Base-by-base conservation (phyloP, 2,329 filamentous ascomycete genomes). In the Daldinia eschscholtzii region DNA sequence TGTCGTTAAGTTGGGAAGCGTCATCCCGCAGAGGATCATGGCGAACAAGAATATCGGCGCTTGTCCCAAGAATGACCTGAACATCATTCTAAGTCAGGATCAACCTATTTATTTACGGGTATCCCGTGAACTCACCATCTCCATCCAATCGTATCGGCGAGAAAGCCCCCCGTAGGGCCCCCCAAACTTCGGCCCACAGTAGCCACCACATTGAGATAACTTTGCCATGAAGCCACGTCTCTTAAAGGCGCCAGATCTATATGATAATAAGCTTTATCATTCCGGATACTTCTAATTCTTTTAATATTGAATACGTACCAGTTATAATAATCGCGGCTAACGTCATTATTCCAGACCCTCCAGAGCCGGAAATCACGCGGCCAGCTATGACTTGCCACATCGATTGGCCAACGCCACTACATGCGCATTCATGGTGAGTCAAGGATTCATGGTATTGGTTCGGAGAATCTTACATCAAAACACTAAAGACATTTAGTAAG, bases 121-220 rank as follows among this genome's bases (percentile, higher is more conserved):
- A 9, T 42, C 12, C 35, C 12, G 10, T 57, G n/a, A 57, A 75
- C 79, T 69, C 70, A 87, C 88, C 88, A 90, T 77, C 90, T 81
- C 90, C 89, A 92, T 15, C 89, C 89, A 12, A 91, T 82, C 0
- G 84, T 83, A 70, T 91, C 88, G 0, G 88, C 86, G 1, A 91
- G 77, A 73, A 83, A 86, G 1, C 89, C 90, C 0, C 89, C 90
- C 0, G 90, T 64, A 2, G 85, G 86, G 0, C 85, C 86, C 1
- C 86, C 86, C 0, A 87, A 72, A 50, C 84, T 86, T 39, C 86
- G 80, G 1, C 85, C 86, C 1, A 81, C 80, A 0, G 86, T 87
- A 10, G 84, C 81, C 10, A 84, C 82, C 0, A 88, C 80, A 48
- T 88, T 87, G 63, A 86, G 79, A 65, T 85, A 87, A 10, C 83